These are phyloP conservation scores for Colletotrichum cuscutae DNA, from an alignment of 2,329 filamentous ascomycete species.

Conservation along the genomic window DNA sequence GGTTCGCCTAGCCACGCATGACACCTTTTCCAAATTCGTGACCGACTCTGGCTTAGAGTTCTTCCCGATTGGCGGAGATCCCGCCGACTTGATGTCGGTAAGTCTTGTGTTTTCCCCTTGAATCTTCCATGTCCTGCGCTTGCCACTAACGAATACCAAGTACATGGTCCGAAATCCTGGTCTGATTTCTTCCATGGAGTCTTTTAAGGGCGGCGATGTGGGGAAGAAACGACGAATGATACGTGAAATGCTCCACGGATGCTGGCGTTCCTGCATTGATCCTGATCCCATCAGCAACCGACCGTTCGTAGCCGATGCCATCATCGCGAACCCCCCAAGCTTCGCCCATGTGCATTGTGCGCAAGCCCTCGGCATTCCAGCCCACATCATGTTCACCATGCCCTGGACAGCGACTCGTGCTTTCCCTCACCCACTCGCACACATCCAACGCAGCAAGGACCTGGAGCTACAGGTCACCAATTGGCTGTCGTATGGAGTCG, in stretches of 20 bases:
- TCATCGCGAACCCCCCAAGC: conserved; percentile 60
- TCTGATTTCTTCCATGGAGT: conserved; percentile 42
- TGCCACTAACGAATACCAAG: conserved; percentile 29
- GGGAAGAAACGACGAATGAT: conserved; percentile 46
- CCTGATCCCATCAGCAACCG: neutral
- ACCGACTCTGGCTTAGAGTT: conserved; percentile 59
- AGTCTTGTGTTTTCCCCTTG: conserved; percentile 46
- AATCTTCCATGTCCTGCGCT: conserved; percentile 37
- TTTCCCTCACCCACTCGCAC: conserved; percentile 79
- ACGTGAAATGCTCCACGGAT: conserved; percentile 37
- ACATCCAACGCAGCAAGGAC: conserved; percentile 64
- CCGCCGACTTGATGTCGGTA: conserved; percentile 52
- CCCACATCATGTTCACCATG: conserved; percentile 69
- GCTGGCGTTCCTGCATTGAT: conserved; percentile 39
- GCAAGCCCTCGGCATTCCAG: conserved; percentile 52
- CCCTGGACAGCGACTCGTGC: conserved; percentile 78
- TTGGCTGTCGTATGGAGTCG: conserved; percentile 75
- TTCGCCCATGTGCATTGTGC: conserved; percentile 60
- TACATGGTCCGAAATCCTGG: conserved; percentile 46
- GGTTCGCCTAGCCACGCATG: conserved; percentile 57
- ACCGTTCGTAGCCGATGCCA: conserved; percentile 60
- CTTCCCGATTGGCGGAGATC: conserved; percentile 63
- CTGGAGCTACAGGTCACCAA: conserved; percentile 69
- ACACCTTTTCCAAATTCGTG: conserved; percentile 62
- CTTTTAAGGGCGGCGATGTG: conserved; percentile 41